These are phyloP conservation scores for Gossypium schwendimanii DNA, from an alignment of 441 rosid species.

Conservation along the genomic window DNA sequence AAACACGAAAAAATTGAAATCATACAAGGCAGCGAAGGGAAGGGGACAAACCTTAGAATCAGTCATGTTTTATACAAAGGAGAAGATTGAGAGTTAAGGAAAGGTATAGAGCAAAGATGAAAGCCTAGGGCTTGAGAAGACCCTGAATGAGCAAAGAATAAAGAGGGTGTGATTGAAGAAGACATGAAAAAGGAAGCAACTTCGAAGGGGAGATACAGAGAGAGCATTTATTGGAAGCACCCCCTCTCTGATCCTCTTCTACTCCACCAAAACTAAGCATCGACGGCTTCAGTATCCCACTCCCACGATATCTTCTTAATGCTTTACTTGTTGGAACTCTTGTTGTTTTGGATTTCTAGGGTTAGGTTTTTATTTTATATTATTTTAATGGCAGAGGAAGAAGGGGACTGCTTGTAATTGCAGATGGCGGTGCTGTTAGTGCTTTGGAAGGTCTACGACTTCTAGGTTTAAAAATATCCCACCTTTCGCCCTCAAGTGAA, in stretches of 20 bases:
- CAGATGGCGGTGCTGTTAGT: background rate
- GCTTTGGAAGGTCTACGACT: background rate
- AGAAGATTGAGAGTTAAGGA: slow-evolving; percentile 25
- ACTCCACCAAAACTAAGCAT: slow-evolving; percentile 39
- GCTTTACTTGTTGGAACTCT: background rate
- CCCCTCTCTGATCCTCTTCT: slow-evolving; percentile 35
- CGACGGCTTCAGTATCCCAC: slow-evolving; percentile 12
- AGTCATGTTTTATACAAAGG: slow-evolving; percentile 46
- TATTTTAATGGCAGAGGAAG: background rate
- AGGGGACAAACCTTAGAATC: slow-evolving; percentile 46
- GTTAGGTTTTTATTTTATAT: background rate
- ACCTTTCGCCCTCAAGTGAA: no score
- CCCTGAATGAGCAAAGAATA: slow-evolving; percentile 38
- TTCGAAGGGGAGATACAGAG: slow-evolving; percentile 24
- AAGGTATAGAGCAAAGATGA: slow-evolving; percentile 21
- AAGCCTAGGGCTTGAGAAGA: slow-evolving; percentile 43
- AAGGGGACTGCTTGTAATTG: background rate
- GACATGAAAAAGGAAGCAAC: slow-evolving; percentile 56
- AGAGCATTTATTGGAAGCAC: slow-evolving; percentile 48
- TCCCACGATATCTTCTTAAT: background rate
- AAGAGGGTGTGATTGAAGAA: slow-evolving; percentile 51
- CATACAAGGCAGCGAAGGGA: background rate
- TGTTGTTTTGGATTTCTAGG: background rate
- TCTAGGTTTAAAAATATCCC: background rate
- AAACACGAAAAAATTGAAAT: background rate